Evolutionary conservation across 129 eudicot species (phyloP).

Genomic region (Ambrosia trifida): DNA sequence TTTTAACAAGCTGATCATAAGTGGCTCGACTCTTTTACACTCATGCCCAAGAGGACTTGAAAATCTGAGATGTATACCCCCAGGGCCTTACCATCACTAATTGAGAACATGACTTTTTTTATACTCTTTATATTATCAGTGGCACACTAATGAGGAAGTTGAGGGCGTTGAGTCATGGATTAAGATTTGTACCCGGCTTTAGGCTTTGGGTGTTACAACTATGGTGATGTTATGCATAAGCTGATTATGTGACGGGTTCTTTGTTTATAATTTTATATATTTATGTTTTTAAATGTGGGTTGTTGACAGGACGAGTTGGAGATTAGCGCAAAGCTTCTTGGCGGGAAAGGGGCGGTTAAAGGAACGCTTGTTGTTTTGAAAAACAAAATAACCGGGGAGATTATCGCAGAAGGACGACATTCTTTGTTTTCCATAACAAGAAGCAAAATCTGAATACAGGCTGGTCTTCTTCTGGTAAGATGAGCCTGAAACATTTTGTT

Average conservation of each 20-base stretch:
- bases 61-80: too few species aligned
- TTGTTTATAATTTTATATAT: neutral
- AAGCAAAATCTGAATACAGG: conserved; percentile 25
- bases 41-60: too few species aligned
- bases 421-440: conserved; percentile 26
- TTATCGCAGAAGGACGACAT: conserved; percentile 41
- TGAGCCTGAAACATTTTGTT: neutral
- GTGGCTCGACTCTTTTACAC: too few species aligned
- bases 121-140: too few species aligned
- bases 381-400: conserved; percentile 32
- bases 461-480: neutral
- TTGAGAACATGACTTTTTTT: too few species aligned
- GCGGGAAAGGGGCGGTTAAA: conserved; percentile 27
- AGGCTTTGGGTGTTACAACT: neutral
- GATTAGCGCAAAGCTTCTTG: conserved; percentile 31
- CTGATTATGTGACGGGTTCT: neutral
- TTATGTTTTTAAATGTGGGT: neutral
- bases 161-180: neutral
- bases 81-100: too few species aligned
- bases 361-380: conserved; percentile 36
- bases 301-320: conserved; percentile 36
- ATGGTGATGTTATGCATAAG: neutral
- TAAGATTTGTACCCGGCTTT: too few species aligned
- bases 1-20: too few species aligned
- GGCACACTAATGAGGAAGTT: too few species aligned